Conservation (phyloP, 1,284 basidiomycete species). For the Apiotrichum veenhuisii region DNA sequence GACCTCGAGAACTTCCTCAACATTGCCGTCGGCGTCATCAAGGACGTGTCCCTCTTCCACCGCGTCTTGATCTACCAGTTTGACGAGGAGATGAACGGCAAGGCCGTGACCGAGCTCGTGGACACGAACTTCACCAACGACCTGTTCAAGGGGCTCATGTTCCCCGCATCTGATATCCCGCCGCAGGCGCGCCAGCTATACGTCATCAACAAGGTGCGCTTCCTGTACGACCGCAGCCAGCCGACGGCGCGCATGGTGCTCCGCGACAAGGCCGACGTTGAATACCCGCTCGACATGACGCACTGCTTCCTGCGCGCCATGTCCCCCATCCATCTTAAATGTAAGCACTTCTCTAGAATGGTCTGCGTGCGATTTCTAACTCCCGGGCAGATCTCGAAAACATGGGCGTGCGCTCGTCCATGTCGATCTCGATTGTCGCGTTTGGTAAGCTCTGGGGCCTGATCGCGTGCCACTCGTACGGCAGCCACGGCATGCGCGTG, state of each 20-base stretch:
- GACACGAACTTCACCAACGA: constrained; percentile 78
- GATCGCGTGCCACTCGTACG: constrained; percentile 79
- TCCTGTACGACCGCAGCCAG: constrained; percentile 75
- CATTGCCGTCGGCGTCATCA: constrained; percentile 72
- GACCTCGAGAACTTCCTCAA: constrained; percentile 72
- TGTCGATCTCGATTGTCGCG: constrained; percentile 83
- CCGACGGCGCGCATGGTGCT: constrained; percentile 74
- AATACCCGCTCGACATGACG: constrained; percentile 78
- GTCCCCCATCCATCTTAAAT: constrained; percentile 85
- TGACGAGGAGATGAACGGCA: constrained; percentile 55
- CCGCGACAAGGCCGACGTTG: constrained; percentile 62
- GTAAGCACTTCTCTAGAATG: constrained; percentile 49
- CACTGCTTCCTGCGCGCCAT: constrained; percentile 81
- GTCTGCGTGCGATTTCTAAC: too few relatives aligned
- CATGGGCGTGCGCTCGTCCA: constrained; percentile 75
- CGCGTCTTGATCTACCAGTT: constrained; percentile 82
- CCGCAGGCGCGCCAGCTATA: constrained; percentile 59
- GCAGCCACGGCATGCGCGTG: constrained; percentile 71
- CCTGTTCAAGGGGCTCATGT: constrained; percentile 61
- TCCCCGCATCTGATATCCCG: constrained; percentile 59
- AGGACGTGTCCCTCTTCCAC: constrained; percentile 78
- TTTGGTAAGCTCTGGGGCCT: constrained; percentile 82
- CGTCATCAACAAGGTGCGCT: constrained; percentile 68
- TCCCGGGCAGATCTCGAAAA: constrained; percentile 76
- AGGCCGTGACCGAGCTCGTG: constrained; percentile 77